Conservation (phyloP, 345 rosid species). For the Trapa bicornis region DNA sequence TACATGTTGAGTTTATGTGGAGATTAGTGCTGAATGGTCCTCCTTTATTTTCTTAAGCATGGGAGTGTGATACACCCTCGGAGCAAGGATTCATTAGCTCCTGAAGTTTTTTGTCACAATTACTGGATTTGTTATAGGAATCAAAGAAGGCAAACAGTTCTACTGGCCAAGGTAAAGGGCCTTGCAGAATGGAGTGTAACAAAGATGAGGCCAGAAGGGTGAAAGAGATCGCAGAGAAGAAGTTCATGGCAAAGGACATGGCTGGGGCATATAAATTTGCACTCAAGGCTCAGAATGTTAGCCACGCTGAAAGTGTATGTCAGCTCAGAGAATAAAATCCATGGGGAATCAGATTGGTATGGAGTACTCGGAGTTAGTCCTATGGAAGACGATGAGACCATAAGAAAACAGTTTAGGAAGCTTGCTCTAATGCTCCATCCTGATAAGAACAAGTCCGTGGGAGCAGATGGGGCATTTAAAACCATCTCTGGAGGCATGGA, state of each 20-base stretch:
- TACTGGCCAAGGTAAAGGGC: not conserved
- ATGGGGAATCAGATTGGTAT: slow-evolving; percentile 36
- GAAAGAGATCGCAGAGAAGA: slow-evolving; percentile 33
- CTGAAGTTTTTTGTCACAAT: not conserved
- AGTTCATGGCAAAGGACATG: slow-evolving; percentile 24
- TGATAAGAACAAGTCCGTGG: slow-evolving; percentile 32
- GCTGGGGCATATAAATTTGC: slow-evolving; percentile 31
- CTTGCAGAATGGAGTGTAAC: slow-evolving; percentile 30
- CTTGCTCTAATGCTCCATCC: slow-evolving; percentile 35
- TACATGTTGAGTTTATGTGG: not conserved
- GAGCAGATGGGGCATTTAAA: slow-evolving; percentile 37
- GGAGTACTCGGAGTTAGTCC: slow-evolving; percentile 24
- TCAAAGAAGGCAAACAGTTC: not conserved
- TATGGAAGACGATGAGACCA: slow-evolving; percentile 28
- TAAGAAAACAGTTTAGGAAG: slow-evolving; percentile 26
- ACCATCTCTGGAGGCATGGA: slow-evolving; percentile 31
- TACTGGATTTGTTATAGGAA: not conserved
- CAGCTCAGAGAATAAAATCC: slow-evolving; percentile 24
- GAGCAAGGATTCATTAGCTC: not conserved
- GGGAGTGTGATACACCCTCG: not conserved
- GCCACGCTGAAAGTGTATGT: slow-evolving; percentile 23
- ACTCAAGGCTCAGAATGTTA: slow-evolving; percentile 35
- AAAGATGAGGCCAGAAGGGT: slow-evolving; percentile 37
- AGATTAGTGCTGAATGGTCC: not conserved
- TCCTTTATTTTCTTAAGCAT: not conserved